Conservation (phyloP, 495 filamentous ascomycete genomes). For the Trichoderma orchidacearum region DNA sequence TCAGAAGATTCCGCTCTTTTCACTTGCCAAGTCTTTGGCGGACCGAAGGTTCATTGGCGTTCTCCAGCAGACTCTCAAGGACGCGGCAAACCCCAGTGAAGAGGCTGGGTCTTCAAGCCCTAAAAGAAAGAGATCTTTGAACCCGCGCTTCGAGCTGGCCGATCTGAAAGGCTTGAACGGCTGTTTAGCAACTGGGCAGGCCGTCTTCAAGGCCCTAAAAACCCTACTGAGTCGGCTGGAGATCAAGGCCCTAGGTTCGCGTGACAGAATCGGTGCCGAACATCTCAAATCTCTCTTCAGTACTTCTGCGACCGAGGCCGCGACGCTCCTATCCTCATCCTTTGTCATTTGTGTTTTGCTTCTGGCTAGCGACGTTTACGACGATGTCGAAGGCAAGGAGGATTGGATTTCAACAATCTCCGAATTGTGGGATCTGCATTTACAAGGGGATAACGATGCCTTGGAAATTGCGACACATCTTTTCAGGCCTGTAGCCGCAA, state of each 20-base stretch:
- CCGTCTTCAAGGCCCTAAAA: slow-evolving; percentile 21
- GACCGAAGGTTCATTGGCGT: slow-evolving; percentile 26
- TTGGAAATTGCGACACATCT: slow-evolving; percentile 25
- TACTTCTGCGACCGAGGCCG: slow-evolving; percentile 21
- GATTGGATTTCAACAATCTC: slow-evolving; percentile 24
- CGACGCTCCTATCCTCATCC: slow-evolving; percentile 20
- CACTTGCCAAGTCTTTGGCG: slow-evolving; percentile 29
- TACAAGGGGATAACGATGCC: slow-evolving; percentile 21
- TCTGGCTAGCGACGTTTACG: slow-evolving; percentile 8
- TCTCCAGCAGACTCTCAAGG: slow-evolving; percentile 26
- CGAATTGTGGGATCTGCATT: slow-evolving; percentile 28
- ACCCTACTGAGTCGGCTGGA: slow-evolving; percentile 16
- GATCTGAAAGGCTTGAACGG: slow-evolving; percentile 16
- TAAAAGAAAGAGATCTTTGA: slow-evolving; percentile 21
- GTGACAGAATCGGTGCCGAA: slow-evolving; percentile 24
- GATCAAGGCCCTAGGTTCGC: slow-evolving; percentile 9
- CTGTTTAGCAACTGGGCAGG: slow-evolving; percentile 23
- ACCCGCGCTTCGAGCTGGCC: slow-evolving; percentile 13
- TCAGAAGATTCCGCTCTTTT: slow-evolving; percentile 23
- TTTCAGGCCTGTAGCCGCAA: slow-evolving; percentile 13
- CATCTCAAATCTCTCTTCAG: slow-evolving; percentile 35
- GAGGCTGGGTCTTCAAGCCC: slow-evolving; percentile 6
- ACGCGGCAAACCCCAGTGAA: slow-evolving; percentile 18
- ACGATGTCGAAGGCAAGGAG: slow-evolving; percentile 11
- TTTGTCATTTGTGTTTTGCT: slow-evolving; percentile 23